Evolutionary conservation across 108 stramenopile species (phyloP).

Genomic region (Skeletonema grethae): DNA sequence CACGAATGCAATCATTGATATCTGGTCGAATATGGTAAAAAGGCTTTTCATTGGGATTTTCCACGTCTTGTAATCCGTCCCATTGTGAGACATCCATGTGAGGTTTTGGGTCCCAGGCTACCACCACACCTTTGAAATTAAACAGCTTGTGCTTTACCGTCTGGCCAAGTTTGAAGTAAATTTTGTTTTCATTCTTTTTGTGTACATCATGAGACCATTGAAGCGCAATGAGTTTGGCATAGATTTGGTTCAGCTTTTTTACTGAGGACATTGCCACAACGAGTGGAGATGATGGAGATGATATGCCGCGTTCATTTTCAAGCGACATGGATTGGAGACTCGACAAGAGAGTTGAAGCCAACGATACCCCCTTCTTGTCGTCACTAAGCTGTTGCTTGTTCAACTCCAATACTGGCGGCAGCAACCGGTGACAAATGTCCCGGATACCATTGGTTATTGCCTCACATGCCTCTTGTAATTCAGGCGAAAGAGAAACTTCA

Average conservation of each 20-base stretch:
- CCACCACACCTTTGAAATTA: constrained; percentile 79
- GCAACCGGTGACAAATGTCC: constrained; percentile 8
- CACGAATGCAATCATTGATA: constrained; percentile 61
- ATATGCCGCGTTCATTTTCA: constrained; percentile 9
- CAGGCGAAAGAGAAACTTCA: constrained; percentile 24
- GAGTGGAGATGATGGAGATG: constrained; percentile 8
- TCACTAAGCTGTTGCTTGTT: neutral
- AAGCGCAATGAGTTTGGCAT: constrained; percentile 58
- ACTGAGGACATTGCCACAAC: constrained; percentile 43
- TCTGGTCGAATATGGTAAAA: constrained; percentile 83
- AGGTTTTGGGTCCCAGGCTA: constrained; percentile 75
- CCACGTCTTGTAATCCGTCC: constrained; percentile 75
- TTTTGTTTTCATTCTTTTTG: constrained; percentile 33
- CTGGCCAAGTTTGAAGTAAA: constrained; percentile 68
- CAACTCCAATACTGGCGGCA: constrained; percentile 24
- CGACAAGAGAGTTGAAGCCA: constrained; percentile 12
- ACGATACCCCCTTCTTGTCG: neutral
- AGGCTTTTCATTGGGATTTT: constrained; percentile 69
- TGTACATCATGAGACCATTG: constrained; percentile 53
- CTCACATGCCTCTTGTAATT: neutral
- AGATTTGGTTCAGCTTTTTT: constrained; percentile 38
- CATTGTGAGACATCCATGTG: constrained; percentile 68
- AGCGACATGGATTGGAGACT: constrained; percentile 6
- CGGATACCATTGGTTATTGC: constrained; percentile 16
- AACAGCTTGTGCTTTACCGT: constrained; percentile 72